Percentiles rank a stretch among this genome's conserved stretches.
Evolutionary conservation across 306 rosid species (phyloP).

Genomic region (Neltuma alba): DNA sequence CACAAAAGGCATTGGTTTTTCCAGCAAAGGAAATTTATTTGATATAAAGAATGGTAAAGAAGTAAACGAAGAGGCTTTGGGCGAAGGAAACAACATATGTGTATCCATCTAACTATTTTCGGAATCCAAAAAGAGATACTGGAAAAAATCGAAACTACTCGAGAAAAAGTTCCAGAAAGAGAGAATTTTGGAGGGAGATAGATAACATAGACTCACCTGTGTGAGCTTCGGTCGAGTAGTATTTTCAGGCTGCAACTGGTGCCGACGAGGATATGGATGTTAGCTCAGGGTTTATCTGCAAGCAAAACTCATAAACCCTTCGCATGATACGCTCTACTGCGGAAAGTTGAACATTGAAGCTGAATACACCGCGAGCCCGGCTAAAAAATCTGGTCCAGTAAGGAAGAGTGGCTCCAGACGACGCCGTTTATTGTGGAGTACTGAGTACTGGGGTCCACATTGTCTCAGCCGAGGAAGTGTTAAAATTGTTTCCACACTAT

Average conservation of each 20-base stretch:
- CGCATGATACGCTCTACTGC: neutral
- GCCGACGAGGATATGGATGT: neutral
- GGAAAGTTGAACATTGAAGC: no score
- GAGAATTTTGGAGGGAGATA: neutral
- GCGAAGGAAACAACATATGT: slow-evolving; percentile 44
- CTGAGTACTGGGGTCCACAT: no score
- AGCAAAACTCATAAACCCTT: slow-evolving; percentile 8
- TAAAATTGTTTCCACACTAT: no score
- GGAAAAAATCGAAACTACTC: neutral
- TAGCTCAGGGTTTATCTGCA: slow-evolving; percentile 17
- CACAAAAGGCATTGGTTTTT: slow-evolving; percentile 34
- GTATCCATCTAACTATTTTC: slow-evolving; percentile 56
- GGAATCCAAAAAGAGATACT: neutral
- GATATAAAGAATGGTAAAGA: slow-evolving; percentile 63
- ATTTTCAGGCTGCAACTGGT: neutral
- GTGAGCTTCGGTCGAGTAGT: neutral
- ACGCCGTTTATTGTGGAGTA: neutral
- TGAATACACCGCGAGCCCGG: neutral
- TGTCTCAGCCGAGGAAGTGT: no score
- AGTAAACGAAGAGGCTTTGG: slow-evolving; percentile 45
- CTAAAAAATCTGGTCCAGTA: neutral
- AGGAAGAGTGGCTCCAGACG: neutral
- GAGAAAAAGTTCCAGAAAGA: neutral
- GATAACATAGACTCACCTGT: slow-evolving; percentile 1
- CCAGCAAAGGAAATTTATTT: slow-evolving; percentile 39